A percentile compares a stretch with the other conserved stretches of the same genome.
phyloP scores from a whole-genome alignment of 1,284 basidiomycete genomes.

The Ganoderma boninense region DNA sequence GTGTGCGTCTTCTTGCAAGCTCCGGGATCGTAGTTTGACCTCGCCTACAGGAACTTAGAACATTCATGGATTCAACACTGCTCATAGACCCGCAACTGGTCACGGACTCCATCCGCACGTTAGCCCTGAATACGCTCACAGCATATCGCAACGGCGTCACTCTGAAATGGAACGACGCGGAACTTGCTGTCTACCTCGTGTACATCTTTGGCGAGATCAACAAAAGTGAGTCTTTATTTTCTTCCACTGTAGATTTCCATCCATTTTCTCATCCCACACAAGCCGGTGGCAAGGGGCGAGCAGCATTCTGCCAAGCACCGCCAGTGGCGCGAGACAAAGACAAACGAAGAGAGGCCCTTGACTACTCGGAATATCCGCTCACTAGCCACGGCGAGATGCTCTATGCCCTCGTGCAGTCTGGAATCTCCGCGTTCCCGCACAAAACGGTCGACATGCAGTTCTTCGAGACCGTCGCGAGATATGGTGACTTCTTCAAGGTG shows the following conservation, averaged over 20 bases:
- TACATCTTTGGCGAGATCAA: conserved; percentile 95
- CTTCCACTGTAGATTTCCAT: conserved; percentile 1
- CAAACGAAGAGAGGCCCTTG: conserved; percentile 64
- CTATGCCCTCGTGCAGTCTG: conserved; percentile 84
- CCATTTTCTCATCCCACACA: background rate
- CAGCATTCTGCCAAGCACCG: conserved; percentile 79
- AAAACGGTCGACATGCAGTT: conserved; percentile 91
- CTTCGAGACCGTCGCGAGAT: conserved; percentile 93
- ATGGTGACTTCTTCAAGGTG: conserved; percentile 96
- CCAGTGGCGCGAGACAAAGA: conserved; percentile 69
- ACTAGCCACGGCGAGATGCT: conserved; percentile 94
- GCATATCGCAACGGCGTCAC: conserved; percentile 67
- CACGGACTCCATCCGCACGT: conserved; percentile 72
- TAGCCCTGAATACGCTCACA: conserved; percentile 78
- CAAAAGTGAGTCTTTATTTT: conserved; percentile 61
- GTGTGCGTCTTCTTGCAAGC: conserved; percentile 48
- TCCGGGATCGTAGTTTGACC: conserved; percentile 12
- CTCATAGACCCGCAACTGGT: conserved; percentile 86
- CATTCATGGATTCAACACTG: conserved; percentile 84
- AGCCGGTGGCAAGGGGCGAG: conserved; percentile 79
- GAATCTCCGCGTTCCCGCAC: conserved; percentile 87
- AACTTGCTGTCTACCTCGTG: conserved; percentile 91
- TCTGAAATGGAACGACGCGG: conserved; percentile 93
- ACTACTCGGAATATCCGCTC: conserved; percentile 88
- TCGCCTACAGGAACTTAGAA: conserved; percentile 73